phyloP scores from a whole-genome alignment of 179 eudicot genomes.

The Silene noctiflora region DNA sequence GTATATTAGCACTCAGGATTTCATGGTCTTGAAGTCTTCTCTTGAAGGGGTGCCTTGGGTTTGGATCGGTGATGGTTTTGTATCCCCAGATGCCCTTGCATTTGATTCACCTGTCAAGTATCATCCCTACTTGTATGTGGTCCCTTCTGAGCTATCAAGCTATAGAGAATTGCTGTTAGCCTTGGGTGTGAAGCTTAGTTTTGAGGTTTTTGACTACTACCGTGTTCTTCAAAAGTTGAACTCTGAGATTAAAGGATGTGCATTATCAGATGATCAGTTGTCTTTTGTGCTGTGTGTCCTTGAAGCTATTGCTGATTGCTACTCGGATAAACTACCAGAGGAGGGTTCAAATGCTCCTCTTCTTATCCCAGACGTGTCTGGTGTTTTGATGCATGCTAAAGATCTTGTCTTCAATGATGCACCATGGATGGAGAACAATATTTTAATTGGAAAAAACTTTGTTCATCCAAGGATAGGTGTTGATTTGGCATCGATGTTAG shows the following conservation, averaged over 20 bases:
- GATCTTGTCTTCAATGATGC: conserved; percentile 98
- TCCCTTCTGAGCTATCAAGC: conserved; percentile 81
- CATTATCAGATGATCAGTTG: conserved; percentile 75
- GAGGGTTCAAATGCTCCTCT: conserved; percentile 52
- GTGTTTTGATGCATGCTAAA: conserved; percentile 52
- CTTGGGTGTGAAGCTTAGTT: conserved; percentile 76
- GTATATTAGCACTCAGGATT: conserved; percentile 50
- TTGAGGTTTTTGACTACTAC: conserved; percentile 76
- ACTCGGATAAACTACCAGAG: conserved; percentile 43
- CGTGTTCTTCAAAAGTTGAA: conserved; percentile 65
- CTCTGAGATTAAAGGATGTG: conserved; percentile 55
- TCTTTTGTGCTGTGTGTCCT: conserved; percentile 79
- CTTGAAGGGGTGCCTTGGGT: conserved; percentile 82
- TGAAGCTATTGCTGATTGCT: conserved; percentile 86
- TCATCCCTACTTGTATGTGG: conserved; percentile 91
- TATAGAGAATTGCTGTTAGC: conserved; percentile 81
- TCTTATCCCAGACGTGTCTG: conserved; percentile 75
- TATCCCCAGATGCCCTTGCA: conserved; percentile 76
- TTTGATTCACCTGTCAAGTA: conserved; percentile 98
- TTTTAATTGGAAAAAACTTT: conserved; percentile 55
- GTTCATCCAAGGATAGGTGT: conserved; percentile 75
- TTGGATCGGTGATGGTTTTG: conserved; percentile 99
- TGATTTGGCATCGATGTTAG: conserved; percentile 81
- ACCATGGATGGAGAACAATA: conserved; percentile 84
- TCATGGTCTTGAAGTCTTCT: conserved; percentile 48